These are phyloP conservation scores for Trichosanthes truncata DNA, from an alignment of 306 rosid species.

Conservation along the genomic window DNA sequence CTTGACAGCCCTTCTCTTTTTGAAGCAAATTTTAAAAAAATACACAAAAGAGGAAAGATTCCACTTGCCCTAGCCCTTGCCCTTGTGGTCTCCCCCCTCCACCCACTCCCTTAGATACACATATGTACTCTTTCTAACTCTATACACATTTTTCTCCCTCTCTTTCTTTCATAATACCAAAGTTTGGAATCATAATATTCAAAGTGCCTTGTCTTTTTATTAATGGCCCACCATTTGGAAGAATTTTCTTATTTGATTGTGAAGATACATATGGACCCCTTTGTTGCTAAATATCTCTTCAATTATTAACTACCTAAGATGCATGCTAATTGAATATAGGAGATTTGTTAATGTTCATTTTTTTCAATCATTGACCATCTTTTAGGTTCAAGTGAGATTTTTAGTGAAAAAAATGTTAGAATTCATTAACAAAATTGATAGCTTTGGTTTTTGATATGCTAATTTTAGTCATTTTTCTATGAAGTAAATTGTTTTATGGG, in stretches of 20 bases:
- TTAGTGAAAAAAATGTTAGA: no score
- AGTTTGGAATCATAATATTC: neutral
- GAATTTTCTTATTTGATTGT: neutral
- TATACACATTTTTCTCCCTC: neutral
- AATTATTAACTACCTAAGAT: neutral
- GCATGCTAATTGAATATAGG: neutral
- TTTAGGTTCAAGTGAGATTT: no score
- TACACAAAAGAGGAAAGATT: constrained; percentile 12
- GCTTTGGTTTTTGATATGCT: neutral
- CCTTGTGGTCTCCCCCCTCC: constrained; percentile 6
- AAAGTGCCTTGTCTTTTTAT: neutral
- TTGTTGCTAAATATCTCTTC: neutral
- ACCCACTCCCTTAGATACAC: neutral
- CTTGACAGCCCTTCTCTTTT: neutral
- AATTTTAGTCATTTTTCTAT: no score
- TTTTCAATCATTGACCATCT: no score
- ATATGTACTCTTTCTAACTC: neutral
- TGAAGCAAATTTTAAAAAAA: neutral
- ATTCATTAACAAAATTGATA: no score
- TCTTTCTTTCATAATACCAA: neutral
- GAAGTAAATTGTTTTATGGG: no score
- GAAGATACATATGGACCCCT: neutral
- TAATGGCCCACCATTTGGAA: neutral
- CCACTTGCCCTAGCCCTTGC: neutral
- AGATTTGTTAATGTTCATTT: no score